Percentiles rank a stretch among this genome's conserved stretches.
Conservation (phyloP, 2,329 filamentous ascomycete species). For the Didymellaceae sp. region DNA sequence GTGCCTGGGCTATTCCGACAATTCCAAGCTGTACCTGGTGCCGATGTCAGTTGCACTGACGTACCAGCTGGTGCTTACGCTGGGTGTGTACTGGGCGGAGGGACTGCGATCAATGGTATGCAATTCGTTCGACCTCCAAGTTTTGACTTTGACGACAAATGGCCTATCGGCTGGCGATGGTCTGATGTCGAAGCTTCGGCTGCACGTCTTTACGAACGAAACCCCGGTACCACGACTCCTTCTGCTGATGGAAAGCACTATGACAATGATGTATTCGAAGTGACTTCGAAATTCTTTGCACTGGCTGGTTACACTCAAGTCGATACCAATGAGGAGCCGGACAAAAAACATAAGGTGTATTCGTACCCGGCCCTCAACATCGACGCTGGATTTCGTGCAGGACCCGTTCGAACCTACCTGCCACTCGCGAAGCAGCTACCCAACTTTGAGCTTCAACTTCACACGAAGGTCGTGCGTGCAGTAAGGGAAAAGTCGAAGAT, state of each 20-base stretch:
- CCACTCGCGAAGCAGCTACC: conserved; percentile 18
- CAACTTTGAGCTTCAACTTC: conserved; percentile 33
- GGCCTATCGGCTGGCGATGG: conserved; percentile 32
- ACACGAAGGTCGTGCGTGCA: conserved; percentile 30
- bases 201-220: conserved; percentile 26
- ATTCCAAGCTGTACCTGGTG: too few relatives aligned
- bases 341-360: conserved; percentile 29
- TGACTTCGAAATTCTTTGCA: conserved; percentile 25
- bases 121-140: conserved; percentile 28
- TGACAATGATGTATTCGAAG: conserved; percentile 26
- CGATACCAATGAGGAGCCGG: conserved; percentile 26
- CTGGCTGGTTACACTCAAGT: conserved; percentile 25
- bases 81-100: conserved; percentile 50
- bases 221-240: conserved; percentile 26
- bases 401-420: conserved; percentile 31
- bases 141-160: conserved; percentile 28
- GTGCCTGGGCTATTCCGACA: conserved; percentile 29
- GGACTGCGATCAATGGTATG: conserved; percentile 38
- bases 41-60: conserved; percentile 47
- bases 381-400: conserved; percentile 23
- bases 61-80: conserved; percentile 38
- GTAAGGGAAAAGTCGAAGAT: conserved; percentile 21
- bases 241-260: conserved; percentile 30
- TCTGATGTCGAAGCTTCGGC: conserved; percentile 25
- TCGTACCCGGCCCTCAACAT: conserved; percentile 21